A percentile compares a stretch with the other conserved stretches of the same genome.
Conservation (phyloP, 257 asterid species). For the Echites panduratus region DNA sequence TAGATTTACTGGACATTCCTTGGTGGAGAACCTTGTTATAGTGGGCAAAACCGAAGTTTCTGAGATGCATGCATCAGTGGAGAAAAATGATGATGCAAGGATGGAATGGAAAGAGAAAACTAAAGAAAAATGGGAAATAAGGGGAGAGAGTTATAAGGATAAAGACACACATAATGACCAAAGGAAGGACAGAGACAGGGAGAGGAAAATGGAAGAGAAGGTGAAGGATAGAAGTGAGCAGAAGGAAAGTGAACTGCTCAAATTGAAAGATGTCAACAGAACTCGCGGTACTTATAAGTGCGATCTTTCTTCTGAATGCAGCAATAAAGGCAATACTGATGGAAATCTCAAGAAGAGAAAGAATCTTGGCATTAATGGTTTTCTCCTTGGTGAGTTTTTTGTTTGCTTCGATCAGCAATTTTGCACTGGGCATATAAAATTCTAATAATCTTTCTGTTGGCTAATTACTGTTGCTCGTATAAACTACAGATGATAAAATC, state of each 20-base stretch:
- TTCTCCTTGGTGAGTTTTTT: slow-evolving; percentile 60
- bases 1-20: slow-evolving; percentile 23
- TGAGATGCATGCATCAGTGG: slow-evolving; percentile 31
- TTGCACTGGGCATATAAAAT: slow-evolving; percentile 10
- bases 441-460: slow-evolving; percentile 18
- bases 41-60: slow-evolving; percentile 28
- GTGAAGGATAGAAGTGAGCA: slow-evolving; percentile 33
- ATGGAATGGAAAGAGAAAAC: slow-evolving; percentile 38
- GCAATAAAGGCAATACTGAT: slow-evolving; percentile 29
- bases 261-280: slow-evolving; percentile 22
- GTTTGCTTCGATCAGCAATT: background rate
- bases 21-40: slow-evolving; percentile 25
- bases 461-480: slow-evolving; percentile 36
- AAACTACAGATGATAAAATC: slow-evolving; percentile 50
- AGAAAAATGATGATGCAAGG: slow-evolving; percentile 32
- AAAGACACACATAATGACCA: slow-evolving; percentile 37
- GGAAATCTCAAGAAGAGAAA: slow-evolving; percentile 51
- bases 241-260: slow-evolving; percentile 32
- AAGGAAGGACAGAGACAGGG: slow-evolving; percentile 36
- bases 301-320: slow-evolving; percentile 25
- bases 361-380: slow-evolving; percentile 50
- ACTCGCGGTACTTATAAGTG: slow-evolving; percentile 26
- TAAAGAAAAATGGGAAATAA: slow-evolving; percentile 28
- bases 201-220: slow-evolving; percentile 24
- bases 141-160: slow-evolving; percentile 35